Evolutionary conservation across 108 stramenopile genomes (phyloP), one percentile per base, ranked within the genome.

Genomic region (Skeletonema costatum): DNA sequence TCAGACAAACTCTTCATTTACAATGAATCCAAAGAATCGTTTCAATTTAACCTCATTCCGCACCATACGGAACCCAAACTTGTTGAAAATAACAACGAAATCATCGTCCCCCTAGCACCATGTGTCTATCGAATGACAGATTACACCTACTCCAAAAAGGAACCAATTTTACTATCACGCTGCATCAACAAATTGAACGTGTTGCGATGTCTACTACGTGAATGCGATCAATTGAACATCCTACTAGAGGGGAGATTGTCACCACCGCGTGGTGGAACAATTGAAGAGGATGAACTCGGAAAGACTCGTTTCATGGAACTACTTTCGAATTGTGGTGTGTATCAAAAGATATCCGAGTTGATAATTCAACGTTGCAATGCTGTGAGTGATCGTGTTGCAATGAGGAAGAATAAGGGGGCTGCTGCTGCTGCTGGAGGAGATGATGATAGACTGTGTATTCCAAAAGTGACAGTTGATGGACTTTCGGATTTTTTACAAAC

Each of bases 221-320:
- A 89, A 80, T 80, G 82, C 35, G 64, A 71, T 11, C 69, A 60
- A 25, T 60, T 89, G 53, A 89, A 89, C 64, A 0, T 58, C 14
- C 72, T 89, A 41, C 66, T 89, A n/a, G 79, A 65, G 78, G 59
- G 60, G 46, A 72, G 88, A 14, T 35, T 87, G 13, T 5, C 14
- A 53, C 70, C 74, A 4, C 30, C 66, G 3, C 12, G 11, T 11
- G 39, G 63, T n/a, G 77, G 70, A 0, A 66, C 82, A 2, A 60
- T 89, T 7, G 88, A 89, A 82, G 88, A 89, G 69, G 86, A 87
- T 48, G 88, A 89, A 60, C 73, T 89, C 33, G 81, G 85, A 2
- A 89, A 89, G 64, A 74, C 65, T 2, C 81, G 88, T 5, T 89
- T 89, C 68, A 85, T 89, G 86, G 88, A 89, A 60, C 64, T 89